Conservation (phyloP, 352 stramenopile genomes). For the Salisapilia sapeloensis region DNA sequence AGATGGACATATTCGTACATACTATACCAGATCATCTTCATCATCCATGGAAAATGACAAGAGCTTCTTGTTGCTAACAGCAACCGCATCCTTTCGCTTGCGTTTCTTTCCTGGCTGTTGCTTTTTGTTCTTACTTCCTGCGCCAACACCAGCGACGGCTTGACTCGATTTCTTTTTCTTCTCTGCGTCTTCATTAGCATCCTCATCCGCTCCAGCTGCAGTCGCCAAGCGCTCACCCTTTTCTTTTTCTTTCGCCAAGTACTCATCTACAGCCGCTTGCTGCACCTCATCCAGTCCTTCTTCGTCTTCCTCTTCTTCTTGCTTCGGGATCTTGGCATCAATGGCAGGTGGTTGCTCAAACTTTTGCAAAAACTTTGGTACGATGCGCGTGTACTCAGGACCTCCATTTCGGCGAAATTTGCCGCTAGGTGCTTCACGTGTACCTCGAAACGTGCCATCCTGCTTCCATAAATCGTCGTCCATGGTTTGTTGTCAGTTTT, state of each 20-base stretch:
- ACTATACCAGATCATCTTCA: too few relatives aligned
- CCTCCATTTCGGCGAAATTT: constrained; percentile 16
- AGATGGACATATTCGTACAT: too few relatives aligned
- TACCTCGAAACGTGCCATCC: constrained; percentile 51
- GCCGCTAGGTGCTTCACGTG: constrained; percentile 9
- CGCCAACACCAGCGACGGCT: constrained; percentile 18
- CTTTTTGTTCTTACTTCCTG: constrained; percentile 3
- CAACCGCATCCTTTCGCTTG: constrained; percentile 27
- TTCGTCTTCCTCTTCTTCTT: constrained; percentile 34
- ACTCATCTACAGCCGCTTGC: constrained; percentile 53
- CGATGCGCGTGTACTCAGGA: constrained; percentile 63
- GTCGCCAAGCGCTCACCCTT: constrained; percentile 6
- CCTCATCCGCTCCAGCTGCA: constrained; percentile 1
- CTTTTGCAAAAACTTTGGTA: constrained; percentile 72
- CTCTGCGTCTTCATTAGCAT: constrained; percentile 4
- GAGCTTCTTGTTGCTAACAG: constrained; percentile 59
- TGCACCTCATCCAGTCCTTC: constrained; percentile 69
- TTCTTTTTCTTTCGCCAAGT: constrained; percentile 29
- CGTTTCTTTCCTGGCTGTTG: constrained; percentile 21
- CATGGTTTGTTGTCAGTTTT: too few relatives aligned
- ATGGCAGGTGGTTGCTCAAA: constrained; percentile 42
- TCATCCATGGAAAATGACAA: constrained; percentile 75
- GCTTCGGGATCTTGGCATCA: constrained; percentile 41
- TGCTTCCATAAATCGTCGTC: constrained; percentile 56
- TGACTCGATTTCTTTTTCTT: constrained; percentile 17